Base-by-base conservation (phyloP, 805 yeast genomes). In the Cyberlindnera euphorbiiphila region DNA sequence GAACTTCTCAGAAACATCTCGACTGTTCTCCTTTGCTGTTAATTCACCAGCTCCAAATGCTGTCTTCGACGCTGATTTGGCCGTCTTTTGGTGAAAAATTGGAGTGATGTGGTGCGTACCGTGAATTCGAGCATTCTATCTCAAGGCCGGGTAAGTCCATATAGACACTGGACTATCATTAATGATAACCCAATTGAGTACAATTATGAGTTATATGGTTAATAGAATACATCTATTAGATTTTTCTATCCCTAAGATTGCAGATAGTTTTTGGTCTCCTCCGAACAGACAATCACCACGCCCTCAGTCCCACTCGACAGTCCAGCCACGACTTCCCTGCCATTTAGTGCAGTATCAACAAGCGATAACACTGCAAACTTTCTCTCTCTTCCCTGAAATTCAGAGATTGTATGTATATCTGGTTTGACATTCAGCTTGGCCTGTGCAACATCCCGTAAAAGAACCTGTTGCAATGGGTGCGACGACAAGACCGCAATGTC, bases 391-490 rank as follows among this genome's bases (percentile, higher is more conserved):
- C 47, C 47, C 32, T 34, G 32, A 26, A 31, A 37, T 2, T 15
- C 27, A 2, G 36, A 39, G 10, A 46, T 20, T 0, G 50, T 46
- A 9, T 11, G 32, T 13, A 21, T 25, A 5, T 12, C 37, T 6
- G 39, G 30, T 6, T 8, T 9, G 16, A 21, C 16, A n/a, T 27
- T 34, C 20, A 32, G 32, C 21, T 19, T 26, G n/a, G 51, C 51
- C 2, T 40, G 41, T 2, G 67, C 41, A 3, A 76, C 55, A 39
- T 74, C 76, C 20, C 57, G 52, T 3, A 78, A 49, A 17, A 76
- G 53, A 6, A 53, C 50, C 37, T 51, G 57, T 48, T 75, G 81
- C 54, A 23, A 61, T 65, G 5, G 62, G 54, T 1, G 75, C 64
- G 18, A 68, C 45, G 9, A 80, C 64, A 14, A 63, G n/a, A n/a